These are phyloP conservation scores for Penicillium coprophilum DNA, from an alignment of 495 filamentous ascomycete species.

Conservation along the genomic window DNA sequence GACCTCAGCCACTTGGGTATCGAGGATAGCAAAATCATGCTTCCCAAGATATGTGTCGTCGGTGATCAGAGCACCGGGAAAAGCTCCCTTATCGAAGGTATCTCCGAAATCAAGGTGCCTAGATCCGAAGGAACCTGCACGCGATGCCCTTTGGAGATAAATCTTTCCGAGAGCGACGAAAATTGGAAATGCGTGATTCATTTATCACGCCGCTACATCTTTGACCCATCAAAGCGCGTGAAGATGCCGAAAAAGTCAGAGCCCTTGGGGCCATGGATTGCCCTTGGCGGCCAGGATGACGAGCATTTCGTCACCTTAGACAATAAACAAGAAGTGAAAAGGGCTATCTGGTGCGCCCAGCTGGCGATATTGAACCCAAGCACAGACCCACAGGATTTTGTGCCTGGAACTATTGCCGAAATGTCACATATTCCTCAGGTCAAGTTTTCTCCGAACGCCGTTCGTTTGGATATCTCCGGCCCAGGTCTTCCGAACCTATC, in stretches of 20 bases:
- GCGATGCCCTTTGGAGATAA: conserved; percentile 74
- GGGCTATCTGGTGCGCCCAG: conserved; percentile 66
- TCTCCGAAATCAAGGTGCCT: conserved; percentile 75
- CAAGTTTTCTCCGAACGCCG: conserved; percentile 75
- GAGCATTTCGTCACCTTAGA: conserved; percentile 42
- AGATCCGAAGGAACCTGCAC: conserved; percentile 70
- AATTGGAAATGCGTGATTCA: conserved; percentile 64
- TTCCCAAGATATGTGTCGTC: conserved; percentile 75
- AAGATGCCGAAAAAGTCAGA: conserved; percentile 30
- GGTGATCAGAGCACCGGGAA: conserved; percentile 84
- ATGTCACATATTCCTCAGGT: conserved; percentile 40
- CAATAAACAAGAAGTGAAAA: conserved; percentile 52
- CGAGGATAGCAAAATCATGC: conserved; percentile 54
- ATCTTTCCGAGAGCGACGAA: conserved; percentile 55
- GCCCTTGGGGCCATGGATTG: conserved; percentile 47
- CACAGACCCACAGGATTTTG: conserved; percentile 42
- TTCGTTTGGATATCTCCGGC: conserved; percentile 69
- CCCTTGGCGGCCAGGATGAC: conserved; percentile 33
- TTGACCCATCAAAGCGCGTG: conserved; percentile 30
- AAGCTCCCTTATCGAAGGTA: conserved; percentile 74
- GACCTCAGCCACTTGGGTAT: conserved; percentile 48
- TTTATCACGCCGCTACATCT: conserved; percentile 58
- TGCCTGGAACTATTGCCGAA: conserved; percentile 44
- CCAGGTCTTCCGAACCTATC: conserved; percentile 67
- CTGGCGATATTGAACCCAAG: conserved; percentile 67